Evolutionary conservation across 2,329 filamentous ascomycete species (phyloP).

Genomic region (Torrubiella hemipterigena): DNA sequence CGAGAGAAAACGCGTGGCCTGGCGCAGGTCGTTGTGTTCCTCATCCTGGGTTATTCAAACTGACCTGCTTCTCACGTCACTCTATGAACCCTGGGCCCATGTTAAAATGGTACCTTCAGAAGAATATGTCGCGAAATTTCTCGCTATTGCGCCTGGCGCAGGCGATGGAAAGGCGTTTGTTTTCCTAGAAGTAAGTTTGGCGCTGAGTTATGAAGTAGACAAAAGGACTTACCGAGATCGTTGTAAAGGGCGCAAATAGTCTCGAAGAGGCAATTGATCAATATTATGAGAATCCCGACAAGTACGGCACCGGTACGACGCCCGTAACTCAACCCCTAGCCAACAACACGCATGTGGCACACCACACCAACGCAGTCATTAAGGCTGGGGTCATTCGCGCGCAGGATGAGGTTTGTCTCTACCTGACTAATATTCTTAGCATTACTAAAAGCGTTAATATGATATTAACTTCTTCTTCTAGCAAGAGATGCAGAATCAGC

Average conservation of each 20-base stretch:
- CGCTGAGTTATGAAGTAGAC: not conserved
- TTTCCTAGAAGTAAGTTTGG: conserved; percentile 1
- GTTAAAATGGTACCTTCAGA: conserved; percentile 1
- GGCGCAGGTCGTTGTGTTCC: too few relatives aligned
- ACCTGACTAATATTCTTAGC: too few relatives aligned
- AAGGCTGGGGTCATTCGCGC: conserved; percentile 23
- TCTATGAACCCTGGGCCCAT: too few relatives aligned
- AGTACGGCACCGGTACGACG: not conserved
- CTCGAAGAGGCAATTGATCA: conserved; percentile 1
- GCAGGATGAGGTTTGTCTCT: conserved; percentile 26
- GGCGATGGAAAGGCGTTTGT: conserved; percentile 3
- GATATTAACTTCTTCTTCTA: conserved; percentile 6
- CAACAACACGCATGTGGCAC: conserved; percentile 3
- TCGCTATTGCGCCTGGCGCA: conserved; percentile 1
- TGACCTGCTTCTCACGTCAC: too few relatives aligned
- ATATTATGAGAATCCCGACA: conserved; percentile 2
- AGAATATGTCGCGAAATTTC: conserved; percentile 1
- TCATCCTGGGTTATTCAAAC: too few relatives aligned
- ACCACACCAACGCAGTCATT: conserved; percentile 25
- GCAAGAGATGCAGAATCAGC: conserved; percentile 29
- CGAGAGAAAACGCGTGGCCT: too few relatives aligned
- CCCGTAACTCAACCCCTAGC: conserved; percentile 6
- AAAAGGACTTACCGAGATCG: not conserved
- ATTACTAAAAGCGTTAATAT: conserved; percentile 1
- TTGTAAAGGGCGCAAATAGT: not conserved